Evolutionary conservation across 1,284 basidiomycete species (phyloP), one percentile per base, ranked within the genome.

Genomic region (Trichosporon asahii): DNA sequence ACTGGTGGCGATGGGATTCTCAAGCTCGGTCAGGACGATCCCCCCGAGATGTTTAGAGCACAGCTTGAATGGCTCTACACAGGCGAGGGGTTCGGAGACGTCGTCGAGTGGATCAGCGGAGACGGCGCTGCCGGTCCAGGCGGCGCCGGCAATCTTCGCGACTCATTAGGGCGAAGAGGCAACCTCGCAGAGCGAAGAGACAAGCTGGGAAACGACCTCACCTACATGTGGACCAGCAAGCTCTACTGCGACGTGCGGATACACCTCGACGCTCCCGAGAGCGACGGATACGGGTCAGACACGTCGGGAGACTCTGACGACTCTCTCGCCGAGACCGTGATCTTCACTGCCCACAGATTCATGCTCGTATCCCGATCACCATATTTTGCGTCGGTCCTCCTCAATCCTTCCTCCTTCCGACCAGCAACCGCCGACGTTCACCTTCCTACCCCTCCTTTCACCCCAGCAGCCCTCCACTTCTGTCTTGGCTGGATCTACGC

Each of bases 211-310:
- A 91, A 94, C 82, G 95, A 97, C 80, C 86, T 97, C 37, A 92
- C 95, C 31, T 97, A 91, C 85, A 95, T 95, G 93, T 97, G 95
- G 95, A 86, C 94, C 31, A 93, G 91, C 18, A 89, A 94, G 68
- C 88, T 98, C 14, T 98, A 95, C 82, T 92, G 92, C 1, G 95
- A 98, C 82, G 89, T 95, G 18, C 88, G 90, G 66, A 90, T 98
- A 70, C 87, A 90, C 0, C 88, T 95, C 49, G 87, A 86, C 64
- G 23, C 72, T 1, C 72, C 72, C 86, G 11, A 86, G 85, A 15
- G 84, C 85, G 1, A 67, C 67, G 68, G 57, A 57, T 66, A 72
- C 65, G 35, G 55, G 9, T 71, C 74, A 12, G 73, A 79, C 46
- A 74, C 75, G 57, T 79, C 78, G 0, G 77, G 77, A 66, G 76